Conservation (phyloP, 768 basidiomycete genomes). For the Hypholoma sublateritium region DNA sequence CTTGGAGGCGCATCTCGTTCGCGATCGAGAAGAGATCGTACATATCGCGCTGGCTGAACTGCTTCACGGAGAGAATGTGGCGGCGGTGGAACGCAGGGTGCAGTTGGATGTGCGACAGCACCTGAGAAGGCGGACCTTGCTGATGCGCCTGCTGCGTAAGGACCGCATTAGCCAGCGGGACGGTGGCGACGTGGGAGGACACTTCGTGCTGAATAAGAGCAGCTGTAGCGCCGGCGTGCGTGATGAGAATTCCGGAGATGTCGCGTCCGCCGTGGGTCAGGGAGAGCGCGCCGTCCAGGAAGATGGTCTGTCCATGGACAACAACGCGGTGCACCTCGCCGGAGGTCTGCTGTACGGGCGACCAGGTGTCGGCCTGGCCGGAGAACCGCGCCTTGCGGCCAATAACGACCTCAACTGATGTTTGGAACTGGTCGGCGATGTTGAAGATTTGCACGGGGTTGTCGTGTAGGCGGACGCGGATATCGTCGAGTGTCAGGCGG, state of each 20-base stretch:
- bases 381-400: conserved; percentile 68
- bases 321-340: conserved; percentile 90
- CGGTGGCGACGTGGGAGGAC: conserved; percentile 21
- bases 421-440: conserved; percentile 81
- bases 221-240: conserved; percentile 20
- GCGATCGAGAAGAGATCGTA: conserved; percentile 94
- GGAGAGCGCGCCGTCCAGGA: conserved; percentile 80
- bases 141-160: conserved; percentile 21
- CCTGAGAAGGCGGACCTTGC: conserved; percentile 35
- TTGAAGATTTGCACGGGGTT: conserved; percentile 93
- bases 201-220: conserved; percentile 26
- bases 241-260: conserved; percentile 60
- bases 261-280: conserved; percentile 64
- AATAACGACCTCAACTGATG: conserved; percentile 90
- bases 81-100: conserved; percentile 91
- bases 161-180: conserved; percentile 24
- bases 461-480: conserved; percentile 82
- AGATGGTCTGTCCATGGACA: conserved; percentile 84
- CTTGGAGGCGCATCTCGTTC: conserved; percentile 94
- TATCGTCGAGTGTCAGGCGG: conserved; percentile 78
- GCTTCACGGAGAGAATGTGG: conserved; percentile 93
- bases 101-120: conserved; percentile 51
- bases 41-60: conserved; percentile 86
- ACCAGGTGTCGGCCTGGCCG: conserved; percentile 63
- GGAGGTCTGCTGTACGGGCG: conserved; percentile 66